These are phyloP conservation scores for Carex littledalei DNA, from an alignment of 176 grass and related monocot genomes.

Conservation along the genomic window DNA sequence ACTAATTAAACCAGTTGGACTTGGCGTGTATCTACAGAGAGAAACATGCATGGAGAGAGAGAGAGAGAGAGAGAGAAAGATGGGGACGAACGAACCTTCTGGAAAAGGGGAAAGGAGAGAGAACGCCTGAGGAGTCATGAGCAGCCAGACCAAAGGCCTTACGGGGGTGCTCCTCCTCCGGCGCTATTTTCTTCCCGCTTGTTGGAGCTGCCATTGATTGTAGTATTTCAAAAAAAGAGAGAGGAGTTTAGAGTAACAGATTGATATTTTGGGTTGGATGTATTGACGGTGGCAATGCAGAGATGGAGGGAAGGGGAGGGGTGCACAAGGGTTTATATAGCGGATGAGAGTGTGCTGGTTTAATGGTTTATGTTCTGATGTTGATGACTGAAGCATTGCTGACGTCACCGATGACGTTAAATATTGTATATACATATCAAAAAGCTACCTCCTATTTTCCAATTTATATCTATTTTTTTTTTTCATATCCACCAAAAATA, in stretches of 20 bases:
- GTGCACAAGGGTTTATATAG: not conserved
- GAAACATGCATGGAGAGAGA: not conserved
- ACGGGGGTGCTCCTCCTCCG: constrained; percentile 34
- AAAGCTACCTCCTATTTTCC: no score
- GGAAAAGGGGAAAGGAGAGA: constrained; percentile 47
- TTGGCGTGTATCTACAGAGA: not conserved
- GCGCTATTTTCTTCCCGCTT: not conserved
- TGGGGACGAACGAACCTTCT: constrained; percentile 24
- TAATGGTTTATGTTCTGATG: no score
- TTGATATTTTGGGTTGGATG: not conserved
- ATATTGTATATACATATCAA: no score
- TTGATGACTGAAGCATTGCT: not conserved
- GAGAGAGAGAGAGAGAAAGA: not conserved
- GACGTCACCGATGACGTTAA: not conserved
- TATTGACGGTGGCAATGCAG: not conserved
- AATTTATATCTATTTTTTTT: no score
- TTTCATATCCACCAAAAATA: no score
- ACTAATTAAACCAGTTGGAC: no score
- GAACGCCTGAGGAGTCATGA: constrained; percentile 39
- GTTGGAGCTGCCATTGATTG: constrained; percentile 30
- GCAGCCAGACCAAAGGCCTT: constrained; percentile 47
- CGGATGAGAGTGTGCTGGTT: not conserved
- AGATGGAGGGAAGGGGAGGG: not conserved
- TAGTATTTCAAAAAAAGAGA: not conserved
- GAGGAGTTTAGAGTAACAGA: not conserved